phyloP scores from a whole-genome alignment of 1,139 yeast species.

The Nakaseomyces delphensis region DNA sequence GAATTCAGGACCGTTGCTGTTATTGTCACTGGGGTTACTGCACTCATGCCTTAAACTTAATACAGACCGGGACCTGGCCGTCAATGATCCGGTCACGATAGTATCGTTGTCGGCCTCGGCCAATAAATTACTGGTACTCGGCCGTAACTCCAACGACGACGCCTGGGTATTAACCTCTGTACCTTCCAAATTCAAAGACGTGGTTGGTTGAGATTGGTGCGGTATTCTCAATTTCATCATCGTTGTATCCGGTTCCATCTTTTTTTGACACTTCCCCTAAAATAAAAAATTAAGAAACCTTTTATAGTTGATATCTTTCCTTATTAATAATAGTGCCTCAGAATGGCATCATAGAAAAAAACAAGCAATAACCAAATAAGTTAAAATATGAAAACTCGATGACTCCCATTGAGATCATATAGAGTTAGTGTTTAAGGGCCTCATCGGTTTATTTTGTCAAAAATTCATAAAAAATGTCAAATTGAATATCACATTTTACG shows the following conservation, averaged over 20 bases:
- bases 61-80: not conserved
- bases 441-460: too few species aligned
- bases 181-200: slow-evolving; percentile 20
- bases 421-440: too few species aligned
- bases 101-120: not conserved
- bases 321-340: too few species aligned
- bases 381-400: too few species aligned
- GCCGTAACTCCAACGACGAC: not conserved
- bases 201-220: slow-evolving; percentile 36
- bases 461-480: too few species aligned
- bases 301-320: too few species aligned
- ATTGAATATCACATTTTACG: not conserved
- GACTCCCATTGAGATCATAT: too few species aligned
- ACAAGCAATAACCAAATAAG: too few species aligned
- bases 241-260: not conserved
- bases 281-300: too few species aligned
- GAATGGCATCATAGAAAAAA: too few species aligned
- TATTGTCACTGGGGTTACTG: not conserved
- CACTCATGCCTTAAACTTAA: not conserved
- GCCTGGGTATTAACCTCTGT: not conserved
- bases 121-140: not conserved
- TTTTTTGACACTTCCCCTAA: too few species aligned
- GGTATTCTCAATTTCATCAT: slow-evolving; percentile 1
- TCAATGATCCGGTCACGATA: not conserved
- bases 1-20: not conserved